These are phyloP conservation scores for Phytophthora crassamura DNA, from an alignment of 352 stramenopile genomes.

Conservation along the genomic window DNA sequence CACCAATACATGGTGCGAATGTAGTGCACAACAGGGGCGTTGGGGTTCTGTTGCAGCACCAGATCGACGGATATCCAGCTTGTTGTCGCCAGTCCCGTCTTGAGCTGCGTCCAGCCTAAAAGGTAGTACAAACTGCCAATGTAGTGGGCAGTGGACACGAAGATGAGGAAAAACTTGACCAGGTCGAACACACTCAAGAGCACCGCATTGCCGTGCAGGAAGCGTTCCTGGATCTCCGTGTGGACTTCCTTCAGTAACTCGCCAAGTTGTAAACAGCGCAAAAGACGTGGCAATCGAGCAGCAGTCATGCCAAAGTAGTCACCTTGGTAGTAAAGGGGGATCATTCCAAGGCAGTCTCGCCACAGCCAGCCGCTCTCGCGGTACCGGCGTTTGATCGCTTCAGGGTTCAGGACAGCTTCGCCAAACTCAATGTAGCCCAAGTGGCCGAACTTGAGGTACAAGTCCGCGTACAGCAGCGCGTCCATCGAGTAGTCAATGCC, in stretches of 20 bases:
- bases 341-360: constrained; percentile 50
- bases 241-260: constrained; percentile 50
- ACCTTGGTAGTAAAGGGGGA: constrained; percentile 48
- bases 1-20: constrained; percentile 85
- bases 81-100: constrained; percentile 34
- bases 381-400: constrained; percentile 44
- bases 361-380: constrained; percentile 30
- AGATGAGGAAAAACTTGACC: constrained; percentile 65
- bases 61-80: constrained; percentile 71
- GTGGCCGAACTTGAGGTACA: constrained; percentile 50
- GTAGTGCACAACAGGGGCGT: constrained; percentile 63
- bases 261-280: constrained; percentile 51
- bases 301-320: constrained; percentile 45
- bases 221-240: constrained; percentile 60
- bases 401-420: constrained; percentile 47
- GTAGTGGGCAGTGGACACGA: constrained; percentile 62
- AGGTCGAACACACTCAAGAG: constrained; percentile 58
- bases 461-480: constrained; percentile 42
- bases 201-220: constrained; percentile 47
- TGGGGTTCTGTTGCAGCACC: constrained; percentile 58
- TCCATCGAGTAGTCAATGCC: constrained; percentile 50
- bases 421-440: constrained; percentile 51
- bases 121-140: constrained; percentile 60
- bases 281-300: constrained; percentile 47
- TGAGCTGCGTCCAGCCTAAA: constrained; percentile 47